phyloP scores from a whole-genome alignment of 495 filamentous ascomycete species.

The Penicillium silybi region DNA sequence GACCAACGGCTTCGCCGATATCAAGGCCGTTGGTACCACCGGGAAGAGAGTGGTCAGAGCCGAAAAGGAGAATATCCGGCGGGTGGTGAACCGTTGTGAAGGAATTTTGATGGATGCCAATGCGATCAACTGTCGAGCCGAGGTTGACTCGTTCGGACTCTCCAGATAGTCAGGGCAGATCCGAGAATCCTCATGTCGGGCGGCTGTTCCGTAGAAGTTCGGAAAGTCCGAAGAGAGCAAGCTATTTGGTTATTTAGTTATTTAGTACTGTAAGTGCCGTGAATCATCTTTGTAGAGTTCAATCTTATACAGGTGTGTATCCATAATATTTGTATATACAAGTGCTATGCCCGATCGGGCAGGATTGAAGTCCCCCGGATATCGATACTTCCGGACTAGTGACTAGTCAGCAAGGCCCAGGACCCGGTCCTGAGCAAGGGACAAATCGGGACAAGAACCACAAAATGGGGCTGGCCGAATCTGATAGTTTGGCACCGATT shows the following conservation, averaged over 20 bases:
- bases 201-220: background rate
- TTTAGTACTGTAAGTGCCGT: background rate
- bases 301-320: too few species aligned
- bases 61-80: background rate
- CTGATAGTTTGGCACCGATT: background rate
- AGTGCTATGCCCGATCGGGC: too few species aligned
- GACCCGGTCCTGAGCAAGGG: background rate
- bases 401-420: background rate
- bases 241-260: too few species aligned
- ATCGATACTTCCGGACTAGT: background rate
- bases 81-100: background rate
- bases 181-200: background rate
- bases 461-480: background rate
- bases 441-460: background rate
- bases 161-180: slow-evolving; percentile 1
- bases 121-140: background rate
- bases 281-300: background rate
- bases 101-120: background rate
- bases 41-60: slow-evolving; percentile 23
- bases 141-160: slow-evolving; percentile 10
- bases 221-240: background rate
- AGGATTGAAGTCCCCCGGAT: background rate
- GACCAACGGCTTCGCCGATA: slow-evolving; percentile 26
- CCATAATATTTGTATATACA: too few species aligned
- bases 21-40: slow-evolving; percentile 27